A percentile compares a stretch with the other conserved stretches of the same genome.
Evolutionary conservation across 2,329 filamentous ascomycete genomes (phyloP).

Genomic region (Tolypocladium endophyticum): DNA sequence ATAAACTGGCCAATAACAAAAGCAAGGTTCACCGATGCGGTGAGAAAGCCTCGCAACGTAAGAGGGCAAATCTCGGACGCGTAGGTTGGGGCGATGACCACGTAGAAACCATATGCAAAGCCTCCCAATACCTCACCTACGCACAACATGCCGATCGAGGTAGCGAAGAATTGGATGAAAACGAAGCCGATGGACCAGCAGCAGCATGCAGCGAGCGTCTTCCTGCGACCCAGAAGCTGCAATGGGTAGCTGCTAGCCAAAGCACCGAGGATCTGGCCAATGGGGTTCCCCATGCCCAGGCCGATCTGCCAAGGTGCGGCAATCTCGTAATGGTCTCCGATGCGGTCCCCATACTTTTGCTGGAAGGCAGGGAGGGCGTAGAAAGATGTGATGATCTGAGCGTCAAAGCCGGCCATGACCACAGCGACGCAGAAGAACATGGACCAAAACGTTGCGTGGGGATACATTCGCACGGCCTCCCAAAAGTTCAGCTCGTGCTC

Average conservation of each 20-base stretch:
- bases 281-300: conserved; percentile 41
- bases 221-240: conserved; percentile 20
- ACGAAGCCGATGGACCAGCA: conserved; percentile 17
- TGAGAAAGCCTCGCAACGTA: conserved; percentile 28
- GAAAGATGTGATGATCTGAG: conserved; percentile 52
- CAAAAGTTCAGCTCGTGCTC: conserved; percentile 29
- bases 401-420: conserved; percentile 54
- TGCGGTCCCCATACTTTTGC: conserved; percentile 24
- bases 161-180: conserved; percentile 21
- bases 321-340: conserved; percentile 20
- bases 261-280: conserved; percentile 47
- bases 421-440: conserved; percentile 49
- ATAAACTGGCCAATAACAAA: conserved; percentile 29
- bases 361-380: conserved; percentile 50
- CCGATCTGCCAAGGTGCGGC: conserved; percentile 34
- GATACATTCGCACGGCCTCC: conserved; percentile 31
- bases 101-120: conserved; percentile 31
- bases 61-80: conserved; percentile 32
- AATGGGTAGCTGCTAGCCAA: conserved; percentile 36
- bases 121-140: conserved; percentile 35
- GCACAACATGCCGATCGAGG: conserved; percentile 26
- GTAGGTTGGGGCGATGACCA: conserved; percentile 30
- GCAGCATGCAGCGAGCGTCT: conserved; percentile 41
- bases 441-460: conserved; percentile 41
- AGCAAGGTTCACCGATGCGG: conserved; percentile 31